phyloP scores from a whole-genome alignment of 1,284 basidiomycete genomes.

The Leccinum pachyderme region DNA sequence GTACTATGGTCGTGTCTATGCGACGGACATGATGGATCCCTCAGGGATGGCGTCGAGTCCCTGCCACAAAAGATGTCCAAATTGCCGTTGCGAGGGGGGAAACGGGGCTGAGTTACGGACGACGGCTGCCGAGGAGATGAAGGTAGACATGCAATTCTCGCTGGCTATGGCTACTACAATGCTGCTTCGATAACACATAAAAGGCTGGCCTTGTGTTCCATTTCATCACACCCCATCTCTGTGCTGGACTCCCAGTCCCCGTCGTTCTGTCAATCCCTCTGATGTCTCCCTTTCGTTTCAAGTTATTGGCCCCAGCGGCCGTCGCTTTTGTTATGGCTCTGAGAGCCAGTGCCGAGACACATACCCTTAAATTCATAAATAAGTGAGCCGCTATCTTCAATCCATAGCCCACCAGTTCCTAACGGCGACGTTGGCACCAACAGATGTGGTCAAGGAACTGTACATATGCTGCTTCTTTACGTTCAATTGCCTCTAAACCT shows the following conservation, averaged over 20 bases:
- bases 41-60: neutral
- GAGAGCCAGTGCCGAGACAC: conserved; percentile 22
- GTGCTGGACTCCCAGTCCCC: conserved; percentile 10
- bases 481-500: neutral
- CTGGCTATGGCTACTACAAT: neutral
- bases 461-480: conserved; percentile 2
- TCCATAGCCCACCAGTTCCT: neutral
- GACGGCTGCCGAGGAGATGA: neutral
- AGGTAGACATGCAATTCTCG: neutral
- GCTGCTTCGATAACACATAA: conserved; percentile 10
- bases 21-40: neutral
- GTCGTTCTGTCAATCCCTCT: conserved; percentile 19
- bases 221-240: conserved; percentile 1
- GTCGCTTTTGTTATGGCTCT: conserved; percentile 21
- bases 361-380: conserved; percentile 27
- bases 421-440: neutral
- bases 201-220: neutral
- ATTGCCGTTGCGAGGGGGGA: conserved; percentile 15
- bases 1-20: neutral
- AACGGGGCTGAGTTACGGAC: neutral
- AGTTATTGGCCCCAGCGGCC: conserved; percentile 15
- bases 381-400: conserved; percentile 17
- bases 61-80: neutral
- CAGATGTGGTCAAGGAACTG: conserved; percentile 28
- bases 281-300: conserved; percentile 23